These are phyloP conservation scores for Fusarium nanum DNA, from an alignment of 2,329 filamentous ascomycete genomes.

Conservation along the genomic window DNA sequence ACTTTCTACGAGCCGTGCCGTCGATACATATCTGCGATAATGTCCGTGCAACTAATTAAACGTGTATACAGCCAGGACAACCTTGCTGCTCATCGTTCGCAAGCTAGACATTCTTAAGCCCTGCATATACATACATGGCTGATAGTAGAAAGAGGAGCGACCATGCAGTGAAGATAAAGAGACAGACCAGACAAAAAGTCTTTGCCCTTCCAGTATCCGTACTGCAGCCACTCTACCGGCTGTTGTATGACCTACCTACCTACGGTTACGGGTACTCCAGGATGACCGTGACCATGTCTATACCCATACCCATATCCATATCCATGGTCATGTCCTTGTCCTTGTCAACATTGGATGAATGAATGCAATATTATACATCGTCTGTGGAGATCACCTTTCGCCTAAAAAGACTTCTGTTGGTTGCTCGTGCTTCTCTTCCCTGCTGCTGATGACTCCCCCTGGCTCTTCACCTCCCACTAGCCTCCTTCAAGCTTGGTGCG, in stretches of 20 bases:
- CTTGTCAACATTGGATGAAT: not conserved
- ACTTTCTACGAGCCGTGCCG: conserved; percentile 15
- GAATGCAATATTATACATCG: conserved; percentile 3
- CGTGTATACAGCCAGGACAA: not conserved
- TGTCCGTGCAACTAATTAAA: not conserved
- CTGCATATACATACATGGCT: not conserved
- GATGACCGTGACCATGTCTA: not conserved
- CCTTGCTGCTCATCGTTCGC: conserved; percentile 2
- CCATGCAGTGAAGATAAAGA: conserved; percentile 20
- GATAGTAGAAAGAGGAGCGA: not conserved
- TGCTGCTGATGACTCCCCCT: conserved; percentile 31
- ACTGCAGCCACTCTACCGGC: conserved; percentile 45
- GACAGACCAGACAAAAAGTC: not conserved
- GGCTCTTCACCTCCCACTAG: conserved; percentile 19
- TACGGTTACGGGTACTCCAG: not conserved
- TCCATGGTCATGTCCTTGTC: not conserved
- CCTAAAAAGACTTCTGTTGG: conserved; percentile 24
- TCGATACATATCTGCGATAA: not conserved
- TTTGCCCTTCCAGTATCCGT: conserved; percentile 20
- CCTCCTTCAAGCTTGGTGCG: conserved; percentile 20
- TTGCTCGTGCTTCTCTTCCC: conserved; percentile 16
- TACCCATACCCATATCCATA: not conserved
- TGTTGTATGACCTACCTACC: conserved; percentile 9
- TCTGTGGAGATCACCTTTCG: conserved; percentile 30
- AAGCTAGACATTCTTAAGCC: not conserved